Conservation (phyloP, 2,329 filamentous ascomycete species). For the Balansia obtecta region DNA sequence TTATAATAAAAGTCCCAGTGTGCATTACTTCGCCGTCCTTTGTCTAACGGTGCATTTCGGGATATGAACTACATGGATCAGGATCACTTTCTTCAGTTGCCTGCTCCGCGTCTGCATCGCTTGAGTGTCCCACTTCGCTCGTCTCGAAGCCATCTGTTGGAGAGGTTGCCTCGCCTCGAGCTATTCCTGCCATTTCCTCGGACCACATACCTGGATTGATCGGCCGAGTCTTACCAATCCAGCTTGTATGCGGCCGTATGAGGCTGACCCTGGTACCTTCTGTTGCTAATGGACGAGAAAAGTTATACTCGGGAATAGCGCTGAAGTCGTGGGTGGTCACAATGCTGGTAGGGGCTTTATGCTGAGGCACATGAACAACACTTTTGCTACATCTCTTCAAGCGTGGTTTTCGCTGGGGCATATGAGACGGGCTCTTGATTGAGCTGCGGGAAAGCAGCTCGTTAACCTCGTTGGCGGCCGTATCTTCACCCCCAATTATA, state of each 20-base stretch:
- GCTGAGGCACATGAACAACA: conserved; percentile 21
- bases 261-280: not conserved
- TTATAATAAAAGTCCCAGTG: not conserved
- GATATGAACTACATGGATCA: conserved; percentile 15
- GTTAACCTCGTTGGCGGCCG: conserved; percentile 30
- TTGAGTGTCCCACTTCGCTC: conserved; percentile 20
- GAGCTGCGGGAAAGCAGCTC: conserved; percentile 26
- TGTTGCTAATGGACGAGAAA: conserved; percentile 12
- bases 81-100: conserved; percentile 22
- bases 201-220: not conserved
- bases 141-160: conserved; percentile 19
- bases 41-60: not conserved
- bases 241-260: not conserved
- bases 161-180: conserved; percentile 10
- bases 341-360: conserved; percentile 7
- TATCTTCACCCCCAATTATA: conserved; percentile 30
- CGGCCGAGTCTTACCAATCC: not conserved
- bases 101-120: conserved; percentile 18
- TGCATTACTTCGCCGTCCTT: not conserved
- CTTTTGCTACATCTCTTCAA: conserved; percentile 30
- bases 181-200: conserved; percentile 4
- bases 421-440: conserved; percentile 13
- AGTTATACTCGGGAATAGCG: conserved; percentile 19
- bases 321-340: conserved; percentile 8
- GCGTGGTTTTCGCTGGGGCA: conserved; percentile 24